Percentiles rank a stretch among this genome's conserved stretches.
Evolutionary conservation across 805 yeast genomes (phyloP).

Genomic region (Kodamaea kaohsiungensis): DNA sequence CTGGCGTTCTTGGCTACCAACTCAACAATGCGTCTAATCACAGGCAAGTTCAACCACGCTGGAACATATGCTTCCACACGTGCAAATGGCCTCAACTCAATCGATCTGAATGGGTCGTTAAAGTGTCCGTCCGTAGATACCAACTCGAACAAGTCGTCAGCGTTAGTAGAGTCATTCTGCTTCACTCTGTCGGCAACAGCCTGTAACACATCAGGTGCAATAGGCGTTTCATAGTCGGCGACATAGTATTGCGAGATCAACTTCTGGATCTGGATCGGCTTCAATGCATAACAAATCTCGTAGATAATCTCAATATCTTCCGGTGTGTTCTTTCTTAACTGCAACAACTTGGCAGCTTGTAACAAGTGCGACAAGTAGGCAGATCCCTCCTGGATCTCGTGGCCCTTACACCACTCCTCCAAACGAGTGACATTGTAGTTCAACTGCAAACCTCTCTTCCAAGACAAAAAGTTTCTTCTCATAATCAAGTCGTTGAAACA

Average conservation of each 20-base stretch:
- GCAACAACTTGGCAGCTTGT: slow-evolving; percentile 91
- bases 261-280: slow-evolving; percentile 94
- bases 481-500: slow-evolving; percentile 94
- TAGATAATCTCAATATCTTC: slow-evolving; percentile 90
- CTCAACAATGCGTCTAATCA: slow-evolving; percentile 84
- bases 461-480: slow-evolving; percentile 91
- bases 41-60: slow-evolving; percentile 88
- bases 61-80: slow-evolving; percentile 91
- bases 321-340: slow-evolving; percentile 82
- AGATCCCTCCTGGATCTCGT: slow-evolving; percentile 85
- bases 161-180: slow-evolving; percentile 50
- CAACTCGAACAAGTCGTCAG: slow-evolving; percentile 67
- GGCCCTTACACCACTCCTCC: slow-evolving; percentile 98
- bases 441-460: slow-evolving; percentile 97
- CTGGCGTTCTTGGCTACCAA: slow-evolving; percentile 82
- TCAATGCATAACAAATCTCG: slow-evolving; percentile 91
- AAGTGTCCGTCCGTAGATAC: slow-evolving; percentile 72
- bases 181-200: slow-evolving; percentile 81
- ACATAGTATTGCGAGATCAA: slow-evolving; percentile 83
- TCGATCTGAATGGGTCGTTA: slow-evolving; percentile 79
- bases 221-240: slow-evolving; percentile 94
- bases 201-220: slow-evolving; percentile 76
- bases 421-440: slow-evolving; percentile 94
- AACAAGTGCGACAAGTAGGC: slow-evolving; percentile 80
- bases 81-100: slow-evolving; percentile 74